Base-by-base conservation (phyloP, 2,329 filamentous ascomycete species). In the Fusarium heterosporum region DNA sequence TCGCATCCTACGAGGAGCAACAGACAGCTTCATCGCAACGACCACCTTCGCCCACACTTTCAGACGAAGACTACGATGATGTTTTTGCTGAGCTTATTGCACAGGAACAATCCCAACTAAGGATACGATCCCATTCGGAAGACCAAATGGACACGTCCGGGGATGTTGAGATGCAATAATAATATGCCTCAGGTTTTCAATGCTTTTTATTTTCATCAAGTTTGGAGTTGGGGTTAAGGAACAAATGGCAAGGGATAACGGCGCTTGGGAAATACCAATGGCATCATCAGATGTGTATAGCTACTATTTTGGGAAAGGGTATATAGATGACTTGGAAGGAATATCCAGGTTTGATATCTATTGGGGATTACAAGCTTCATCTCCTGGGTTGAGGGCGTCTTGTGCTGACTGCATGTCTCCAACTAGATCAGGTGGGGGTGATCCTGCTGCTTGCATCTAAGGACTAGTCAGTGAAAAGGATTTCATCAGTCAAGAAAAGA, bases 371-470 rank as follows among this genome's bases (percentile, higher is more conserved):
- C 88, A 90, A 26, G 85, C 82, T 70, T 90, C 88, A 68, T 90
- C 88, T 26, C 86, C 82, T 32, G 80, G 83, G 40, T 83, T 85
- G 58, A 90, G 82, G 8, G 85, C 86, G 68, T 95, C 92, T 74
- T 95, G 92, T 17, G 92, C 91, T 48, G 91, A 91, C 55, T 90
- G 89, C 87, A 97, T 91, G 75, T 97, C 93, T 55, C 94, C 95
- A 16, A 99, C 91, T 17, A 99, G 82, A 77, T 98, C 96, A 36
- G 92, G 85, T 1, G 96, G 96, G 42, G 96, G 96, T 19, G 92
- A 93, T 11, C 96, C 96, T 63, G 91, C 91, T 50, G 90, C 90
- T 94, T 99, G 96, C 96, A 99, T 99, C 95, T 97, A 54, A 30
- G 42, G 49, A 43, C 22, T 26, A 40, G 51, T 66, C 22, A 61